Conservation (phyloP, 1,284 basidiomycete genomes). For the Waitea zeae region DNA sequence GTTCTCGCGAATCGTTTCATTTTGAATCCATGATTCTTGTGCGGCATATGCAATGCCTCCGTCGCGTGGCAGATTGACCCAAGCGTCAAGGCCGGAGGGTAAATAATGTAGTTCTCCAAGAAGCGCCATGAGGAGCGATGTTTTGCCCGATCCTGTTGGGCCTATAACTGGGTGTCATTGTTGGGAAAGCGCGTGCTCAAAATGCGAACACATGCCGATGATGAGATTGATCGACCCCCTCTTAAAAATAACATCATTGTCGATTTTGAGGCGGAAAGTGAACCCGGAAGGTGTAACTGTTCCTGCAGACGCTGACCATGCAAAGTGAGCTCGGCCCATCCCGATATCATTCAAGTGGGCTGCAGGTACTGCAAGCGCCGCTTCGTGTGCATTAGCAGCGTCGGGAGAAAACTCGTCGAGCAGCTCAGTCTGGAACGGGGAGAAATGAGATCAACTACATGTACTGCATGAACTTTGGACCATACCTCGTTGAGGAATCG, state of each 20-base stretch:
- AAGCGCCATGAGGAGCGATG: conserved; percentile 24
- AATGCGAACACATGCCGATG: no score
- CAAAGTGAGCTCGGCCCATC: conserved; percentile 22
- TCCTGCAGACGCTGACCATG: conserved; percentile 16
- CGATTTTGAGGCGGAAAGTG: conserved; percentile 32
- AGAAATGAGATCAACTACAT: no score
- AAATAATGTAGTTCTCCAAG: conserved; percentile 17
- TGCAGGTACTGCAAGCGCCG: conserved; percentile 7
- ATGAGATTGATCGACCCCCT: conserved; percentile 38
- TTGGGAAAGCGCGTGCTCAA: no score
- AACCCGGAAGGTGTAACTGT: no score
- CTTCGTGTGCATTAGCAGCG: conserved; percentile 8
- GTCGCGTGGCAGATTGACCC: conserved; percentile 23
- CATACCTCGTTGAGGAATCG: conserved; percentile 28
- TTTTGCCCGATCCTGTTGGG: conserved; percentile 25
- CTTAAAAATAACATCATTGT: conserved; percentile 39
- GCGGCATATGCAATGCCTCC: conserved; percentile 26
- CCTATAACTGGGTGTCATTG: no score
- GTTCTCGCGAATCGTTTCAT: conserved; percentile 20
- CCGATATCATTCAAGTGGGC: conserved; percentile 16
- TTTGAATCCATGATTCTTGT: conserved; percentile 23
- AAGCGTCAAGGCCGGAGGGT: conserved; percentile 14
- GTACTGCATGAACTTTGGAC: no score
- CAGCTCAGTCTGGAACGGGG: no score
- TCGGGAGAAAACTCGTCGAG: conserved; percentile 23